Evolutionary conservation across 1,284 basidiomycete species (phyloP).

Genomic region (Heliocybe sulcata): DNA sequence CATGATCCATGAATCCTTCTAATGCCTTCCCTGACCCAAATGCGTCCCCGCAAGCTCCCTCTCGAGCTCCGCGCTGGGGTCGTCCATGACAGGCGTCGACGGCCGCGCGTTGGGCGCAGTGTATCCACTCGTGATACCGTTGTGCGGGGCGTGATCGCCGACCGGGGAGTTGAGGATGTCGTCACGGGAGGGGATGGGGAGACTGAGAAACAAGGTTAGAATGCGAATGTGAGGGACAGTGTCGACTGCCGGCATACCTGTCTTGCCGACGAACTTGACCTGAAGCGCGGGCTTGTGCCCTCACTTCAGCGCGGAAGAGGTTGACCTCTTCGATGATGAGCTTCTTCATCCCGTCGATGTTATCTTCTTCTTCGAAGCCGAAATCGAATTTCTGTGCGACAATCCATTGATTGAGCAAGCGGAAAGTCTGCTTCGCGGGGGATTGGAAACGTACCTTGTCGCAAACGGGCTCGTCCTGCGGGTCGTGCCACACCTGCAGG

Average conservation of each 20-base stretch:
- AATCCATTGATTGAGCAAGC: too few species aligned
- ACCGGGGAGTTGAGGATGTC: conserved; percentile 75
- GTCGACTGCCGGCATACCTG: conserved; percentile 35
- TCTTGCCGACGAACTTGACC: conserved; percentile 68
- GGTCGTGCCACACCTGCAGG: conserved; percentile 90
- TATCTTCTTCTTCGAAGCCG: conserved; percentile 95
- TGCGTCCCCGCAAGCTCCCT: conserved; percentile 72
- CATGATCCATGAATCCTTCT: too few species aligned
- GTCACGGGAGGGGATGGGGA: conserved; percentile 72
- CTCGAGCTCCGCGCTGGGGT: conserved; percentile 84
- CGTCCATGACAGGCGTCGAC: conserved; percentile 64
- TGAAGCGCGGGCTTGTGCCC: conserved; percentile 64
- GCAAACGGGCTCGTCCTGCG: conserved; percentile 84
- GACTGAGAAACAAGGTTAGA: conserved; percentile 28
- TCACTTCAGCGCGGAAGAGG: conserved; percentile 81
- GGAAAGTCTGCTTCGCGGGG: too few species aligned
- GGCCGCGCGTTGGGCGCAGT: conserved; percentile 36
- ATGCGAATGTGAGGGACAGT: background rate
- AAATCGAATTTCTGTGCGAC: conserved; percentile 99
- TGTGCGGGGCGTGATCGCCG: conserved; percentile 54
- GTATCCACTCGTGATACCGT: conserved; percentile 65
- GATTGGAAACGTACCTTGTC: conserved; percentile 40
- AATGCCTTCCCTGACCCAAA: too few species aligned
- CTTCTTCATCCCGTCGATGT: conserved; percentile 95
- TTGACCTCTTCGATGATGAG: conserved; percentile 94